Percentiles rank a stretch among this genome's conserved stretches.
Evolutionary conservation across 2,329 filamentous ascomycete genomes (phyloP).

Genomic region (Aspergillus cejpii): DNA sequence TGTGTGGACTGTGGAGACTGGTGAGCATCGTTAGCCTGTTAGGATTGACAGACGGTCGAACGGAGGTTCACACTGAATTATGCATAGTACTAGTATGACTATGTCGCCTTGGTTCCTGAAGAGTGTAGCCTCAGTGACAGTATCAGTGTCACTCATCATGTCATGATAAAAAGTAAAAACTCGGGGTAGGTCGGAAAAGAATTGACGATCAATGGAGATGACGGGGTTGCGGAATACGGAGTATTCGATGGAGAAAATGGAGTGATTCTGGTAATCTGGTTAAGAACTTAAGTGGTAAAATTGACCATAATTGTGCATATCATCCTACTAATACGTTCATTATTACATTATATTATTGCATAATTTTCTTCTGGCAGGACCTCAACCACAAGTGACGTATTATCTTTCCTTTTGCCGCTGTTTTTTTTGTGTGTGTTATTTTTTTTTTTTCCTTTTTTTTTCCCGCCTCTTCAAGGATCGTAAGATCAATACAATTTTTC

Average conservation of each 20-base stretch:
- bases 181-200: neutral
- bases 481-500: neutral
- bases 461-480: conserved; percentile 6
- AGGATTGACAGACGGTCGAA: neutral
- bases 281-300: too few relatives aligned
- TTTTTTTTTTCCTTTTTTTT: conserved; percentile 10
- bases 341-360: too few relatives aligned
- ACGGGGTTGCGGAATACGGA: too few relatives aligned
- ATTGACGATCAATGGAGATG: too few relatives aligned
- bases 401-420: neutral
- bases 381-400: neutral
- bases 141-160: too few relatives aligned
- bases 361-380: too few relatives aligned
- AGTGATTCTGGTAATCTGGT: too few relatives aligned
- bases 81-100: neutral
- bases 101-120: too few relatives aligned
- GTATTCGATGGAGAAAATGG: neutral
- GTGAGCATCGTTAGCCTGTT: neutral
- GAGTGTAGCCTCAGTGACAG: too few relatives aligned
- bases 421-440: conserved; percentile 9
- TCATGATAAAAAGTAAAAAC: too few relatives aligned
- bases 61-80: neutral
- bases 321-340: too few relatives aligned
- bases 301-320: neutral
- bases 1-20: neutral